Percentiles rank a stretch among this genome's conserved stretches.
phyloP scores from a whole-genome alignment of 352 stramenopile genomes.

The Blastocystis sp. region DNA sequence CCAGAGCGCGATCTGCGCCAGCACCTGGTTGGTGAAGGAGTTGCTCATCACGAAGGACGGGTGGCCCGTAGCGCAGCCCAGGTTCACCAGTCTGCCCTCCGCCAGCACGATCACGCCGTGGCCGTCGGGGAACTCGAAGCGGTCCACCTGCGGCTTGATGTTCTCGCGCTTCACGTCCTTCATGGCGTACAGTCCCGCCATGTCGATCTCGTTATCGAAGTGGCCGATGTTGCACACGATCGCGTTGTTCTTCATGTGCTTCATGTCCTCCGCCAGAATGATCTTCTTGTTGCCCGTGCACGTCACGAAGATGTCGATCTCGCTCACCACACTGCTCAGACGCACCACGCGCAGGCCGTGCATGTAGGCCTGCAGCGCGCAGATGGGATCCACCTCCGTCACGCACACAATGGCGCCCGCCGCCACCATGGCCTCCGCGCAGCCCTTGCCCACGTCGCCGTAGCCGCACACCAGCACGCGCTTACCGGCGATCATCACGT shows the following conservation, averaged over 20 bases:
- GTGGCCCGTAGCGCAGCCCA: conserved; percentile 95
- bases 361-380: no score
- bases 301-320: no score
- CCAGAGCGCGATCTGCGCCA: conserved; percentile 97
- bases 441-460: no score
- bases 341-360: no score
- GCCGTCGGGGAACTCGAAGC: conserved; percentile 90
- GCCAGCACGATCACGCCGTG: conserved; percentile 93
- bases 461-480: conserved; percentile 71
- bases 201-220: conserved; percentile 99
- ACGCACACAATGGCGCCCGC: no score
- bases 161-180: conserved; percentile 86
- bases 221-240: conserved; percentile 99
- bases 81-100: conserved; percentile 93
- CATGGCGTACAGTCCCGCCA: conserved; percentile 84
- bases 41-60: conserved; percentile 98
- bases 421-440: no score
- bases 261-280: no score
- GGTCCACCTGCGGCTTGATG: conserved; percentile 99
- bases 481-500: conserved; percentile 98
- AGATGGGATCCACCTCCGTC: no score
- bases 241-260: conserved; percentile 99
- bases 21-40: conserved; percentile 98
- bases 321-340: no score
- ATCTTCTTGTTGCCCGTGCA: no score